Evolutionary conservation across 2,329 filamentous ascomycete genomes (phyloP).

Genomic region (Monilinia polystroma): DNA sequence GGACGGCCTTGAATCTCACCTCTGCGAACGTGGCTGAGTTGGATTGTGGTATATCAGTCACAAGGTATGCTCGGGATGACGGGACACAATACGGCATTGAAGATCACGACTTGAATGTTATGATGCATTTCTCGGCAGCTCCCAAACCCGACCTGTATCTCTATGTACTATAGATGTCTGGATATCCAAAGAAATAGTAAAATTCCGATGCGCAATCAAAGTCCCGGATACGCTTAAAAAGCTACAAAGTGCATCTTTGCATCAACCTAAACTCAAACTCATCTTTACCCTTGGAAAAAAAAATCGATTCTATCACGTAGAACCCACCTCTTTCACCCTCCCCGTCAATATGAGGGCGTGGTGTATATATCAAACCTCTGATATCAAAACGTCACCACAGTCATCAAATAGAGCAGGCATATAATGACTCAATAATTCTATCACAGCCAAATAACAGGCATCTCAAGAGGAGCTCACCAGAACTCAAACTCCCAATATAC

Average conservation of each 20-base stretch:
- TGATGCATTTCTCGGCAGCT: constrained; percentile 7
- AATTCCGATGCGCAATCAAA: background rate
- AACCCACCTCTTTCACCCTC: background rate
- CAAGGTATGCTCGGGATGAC: background rate
- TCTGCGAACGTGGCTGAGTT: constrained; percentile 6
- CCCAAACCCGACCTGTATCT: background rate
- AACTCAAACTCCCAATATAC: no score
- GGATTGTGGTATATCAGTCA: background rate
- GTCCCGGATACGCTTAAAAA: no score
- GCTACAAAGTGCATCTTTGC: background rate
- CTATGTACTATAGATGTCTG: constrained; percentile 7
- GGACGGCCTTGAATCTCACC: constrained; percentile 11
- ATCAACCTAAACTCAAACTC: background rate
- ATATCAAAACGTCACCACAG: background rate
- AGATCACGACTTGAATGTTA: background rate
- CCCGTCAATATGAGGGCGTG: background rate
- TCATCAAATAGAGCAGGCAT: background rate
- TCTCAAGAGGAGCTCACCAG: no score
- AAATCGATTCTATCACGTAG: background rate
- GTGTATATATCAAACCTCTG: background rate
- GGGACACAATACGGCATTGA: background rate
- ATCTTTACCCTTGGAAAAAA: background rate
- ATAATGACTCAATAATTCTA: background rate
- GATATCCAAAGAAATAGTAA: background rate
- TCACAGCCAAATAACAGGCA: no score